Conservation (phyloP, 2,329 filamentous ascomycete species). For the Aspergillus sergii region DNA sequence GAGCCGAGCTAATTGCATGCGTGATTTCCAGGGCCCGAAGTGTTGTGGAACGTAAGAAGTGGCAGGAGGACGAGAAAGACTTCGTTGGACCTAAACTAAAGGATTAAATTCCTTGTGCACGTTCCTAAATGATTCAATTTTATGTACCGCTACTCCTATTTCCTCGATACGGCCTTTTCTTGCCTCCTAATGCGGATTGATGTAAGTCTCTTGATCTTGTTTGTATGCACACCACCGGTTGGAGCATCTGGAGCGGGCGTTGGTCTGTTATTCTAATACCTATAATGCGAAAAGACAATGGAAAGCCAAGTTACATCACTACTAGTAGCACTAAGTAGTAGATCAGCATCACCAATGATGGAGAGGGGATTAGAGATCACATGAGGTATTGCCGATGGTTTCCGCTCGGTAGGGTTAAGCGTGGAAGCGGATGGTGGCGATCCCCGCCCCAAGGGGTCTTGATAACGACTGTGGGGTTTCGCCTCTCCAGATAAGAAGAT, state of each 20-base stretch:
- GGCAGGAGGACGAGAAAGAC: constrained; percentile 62
- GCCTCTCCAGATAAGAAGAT: neutral
- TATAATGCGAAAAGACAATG: neutral
- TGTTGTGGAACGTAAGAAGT: constrained; percentile 58
- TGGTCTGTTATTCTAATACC: neutral
- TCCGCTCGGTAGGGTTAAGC: neutral
- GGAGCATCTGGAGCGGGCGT: neutral
- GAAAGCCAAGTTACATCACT: neutral
- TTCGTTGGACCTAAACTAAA: constrained; percentile 52
- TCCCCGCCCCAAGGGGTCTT: constrained; percentile 29
- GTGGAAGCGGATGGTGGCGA: constrained; percentile 40
- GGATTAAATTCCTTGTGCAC: constrained; percentile 8
- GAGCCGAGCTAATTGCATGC: constrained; percentile 4
- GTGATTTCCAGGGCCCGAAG: constrained; percentile 51
- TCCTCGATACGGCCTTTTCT: neutral
- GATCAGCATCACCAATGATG: constrained; percentile 1
- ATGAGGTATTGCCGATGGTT: constrained; percentile 4
- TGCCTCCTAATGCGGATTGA: neutral
- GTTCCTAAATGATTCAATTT: neutral
- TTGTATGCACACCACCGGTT: constrained; percentile 4
- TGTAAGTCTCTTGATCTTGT: constrained; percentile 10
- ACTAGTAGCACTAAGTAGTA: neutral
- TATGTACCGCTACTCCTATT: neutral
- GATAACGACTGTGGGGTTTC: neutral
- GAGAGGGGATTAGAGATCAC: constrained; percentile 2